A percentile compares a stretch with the other conserved stretches of the same genome.
phyloP scores from a whole-genome alignment of 345 rosid species.

The Gossypium stocksii region DNA sequence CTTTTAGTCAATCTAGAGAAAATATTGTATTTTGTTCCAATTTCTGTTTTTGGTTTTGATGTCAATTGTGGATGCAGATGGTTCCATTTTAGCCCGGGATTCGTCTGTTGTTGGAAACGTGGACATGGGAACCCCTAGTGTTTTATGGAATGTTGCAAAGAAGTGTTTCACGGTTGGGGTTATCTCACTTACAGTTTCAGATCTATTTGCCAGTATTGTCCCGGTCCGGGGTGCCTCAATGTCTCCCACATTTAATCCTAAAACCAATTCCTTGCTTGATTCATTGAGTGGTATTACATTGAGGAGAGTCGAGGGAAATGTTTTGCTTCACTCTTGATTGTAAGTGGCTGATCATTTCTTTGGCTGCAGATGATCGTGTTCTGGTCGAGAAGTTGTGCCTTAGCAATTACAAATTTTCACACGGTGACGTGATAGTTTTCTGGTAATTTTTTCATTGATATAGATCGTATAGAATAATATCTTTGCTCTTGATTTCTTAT shows the following conservation, averaged over 20 bases:
- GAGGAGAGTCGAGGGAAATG: neutral
- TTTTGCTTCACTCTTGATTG: constrained; percentile 6
- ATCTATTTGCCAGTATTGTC: constrained; percentile 53
- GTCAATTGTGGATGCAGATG: constrained; percentile 34
- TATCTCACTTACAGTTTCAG: constrained; percentile 59
- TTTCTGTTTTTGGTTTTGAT: constrained; percentile 8
- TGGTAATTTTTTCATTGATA: constrained; percentile 37
- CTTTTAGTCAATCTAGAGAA: neutral
- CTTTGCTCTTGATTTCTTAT: neutral
- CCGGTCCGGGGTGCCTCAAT: constrained; percentile 66
- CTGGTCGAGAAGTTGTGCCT: constrained; percentile 78
- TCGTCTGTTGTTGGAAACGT: constrained; percentile 14
- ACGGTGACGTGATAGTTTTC: constrained; percentile 75
- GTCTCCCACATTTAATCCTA: constrained; percentile 77
- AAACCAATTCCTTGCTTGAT: constrained; percentile 25
- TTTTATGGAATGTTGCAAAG: constrained; percentile 50
- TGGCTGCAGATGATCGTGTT: constrained; percentile 73
- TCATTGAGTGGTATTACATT: constrained; percentile 23
- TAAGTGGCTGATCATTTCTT: constrained; percentile 18
- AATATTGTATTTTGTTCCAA: neutral
- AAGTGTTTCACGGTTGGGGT: constrained; percentile 52
- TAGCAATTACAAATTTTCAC: constrained; percentile 63
- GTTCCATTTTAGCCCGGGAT: constrained; percentile 17
- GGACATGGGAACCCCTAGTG: constrained; percentile 44
- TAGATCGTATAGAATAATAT: neutral